phyloP scores from a whole-genome alignment of 805 yeast genomes.

The Schwanniomyces pseudopolymorphus region DNA sequence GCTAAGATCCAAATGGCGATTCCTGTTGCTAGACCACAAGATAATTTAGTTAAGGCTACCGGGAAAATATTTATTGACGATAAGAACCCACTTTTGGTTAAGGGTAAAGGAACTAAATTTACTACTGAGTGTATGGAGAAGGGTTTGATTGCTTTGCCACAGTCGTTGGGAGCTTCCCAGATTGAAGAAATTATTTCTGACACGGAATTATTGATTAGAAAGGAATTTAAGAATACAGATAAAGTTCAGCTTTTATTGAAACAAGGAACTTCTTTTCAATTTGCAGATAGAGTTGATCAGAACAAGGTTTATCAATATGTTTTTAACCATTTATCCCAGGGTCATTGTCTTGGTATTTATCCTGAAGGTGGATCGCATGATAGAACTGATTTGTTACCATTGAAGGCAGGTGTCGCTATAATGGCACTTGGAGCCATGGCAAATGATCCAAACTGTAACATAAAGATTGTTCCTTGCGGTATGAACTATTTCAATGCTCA shows the following conservation, averaged over 20 bases:
- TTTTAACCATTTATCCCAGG: slow-evolving; percentile 76
- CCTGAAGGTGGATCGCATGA: slow-evolving; percentile 99
- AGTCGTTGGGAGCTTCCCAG: slow-evolving; percentile 73
- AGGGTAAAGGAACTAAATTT: slow-evolving; percentile 70
- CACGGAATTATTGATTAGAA: slow-evolving; percentile 63
- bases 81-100: slow-evolving; percentile 51
- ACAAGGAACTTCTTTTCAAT: slow-evolving; percentile 59
- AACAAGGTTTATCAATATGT: slow-evolving; percentile 79
- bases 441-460: slow-evolving; percentile 69
- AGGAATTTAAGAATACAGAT: slow-evolving; percentile 60
- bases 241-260: slow-evolving; percentile 44
- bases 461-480: slow-evolving; percentile 93
- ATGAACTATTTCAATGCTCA: slow-evolving; percentile 97
- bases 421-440: slow-evolving; percentile 97
- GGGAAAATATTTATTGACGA: slow-evolving; percentile 65
- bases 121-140: slow-evolving; percentile 57
- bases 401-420: slow-evolving; percentile 96
- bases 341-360: slow-evolving; percentile 86
- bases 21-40: slow-evolving; percentile 93
- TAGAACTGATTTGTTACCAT: slow-evolving; percentile 83
- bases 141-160: slow-evolving; percentile 77
- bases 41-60: slow-evolving; percentile 62
- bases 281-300: slow-evolving; percentile 86
- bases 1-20: slow-evolving; percentile 78
- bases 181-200: slow-evolving; percentile 69